Evolutionary conservation across 208 protist genomes (phyloP).

Genomic region (Acanthamoeba sp.): DNA sequence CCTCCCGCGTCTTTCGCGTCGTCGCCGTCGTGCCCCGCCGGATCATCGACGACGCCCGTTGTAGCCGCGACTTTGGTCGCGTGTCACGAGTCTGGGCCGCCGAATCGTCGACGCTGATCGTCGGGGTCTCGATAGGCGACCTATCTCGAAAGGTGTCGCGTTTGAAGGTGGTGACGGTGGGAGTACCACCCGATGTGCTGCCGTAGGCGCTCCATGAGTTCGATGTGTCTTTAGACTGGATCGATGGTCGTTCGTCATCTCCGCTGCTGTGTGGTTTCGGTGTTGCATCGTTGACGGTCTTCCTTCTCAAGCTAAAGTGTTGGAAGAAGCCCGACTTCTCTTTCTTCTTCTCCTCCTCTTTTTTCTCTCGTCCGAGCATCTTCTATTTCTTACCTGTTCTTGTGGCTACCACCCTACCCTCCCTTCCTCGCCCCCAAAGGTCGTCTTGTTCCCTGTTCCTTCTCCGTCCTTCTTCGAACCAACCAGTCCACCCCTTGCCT

Average conservation of each 20-base stretch:
- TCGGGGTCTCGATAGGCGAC: not conserved
- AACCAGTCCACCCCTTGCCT: no score
- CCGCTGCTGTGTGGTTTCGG: not conserved
- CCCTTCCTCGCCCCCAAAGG: no score
- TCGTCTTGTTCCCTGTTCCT: no score
- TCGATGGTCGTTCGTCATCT: not conserved
- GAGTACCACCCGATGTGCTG: not conserved
- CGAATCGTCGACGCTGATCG: not conserved
- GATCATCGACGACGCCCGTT: conserved; percentile 26
- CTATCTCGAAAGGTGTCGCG: not conserved
- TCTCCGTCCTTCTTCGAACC: no score
- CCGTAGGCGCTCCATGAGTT: not conserved
- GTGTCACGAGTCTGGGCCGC: not conserved
- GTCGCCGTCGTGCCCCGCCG: not conserved
- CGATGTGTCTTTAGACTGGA: not conserved
- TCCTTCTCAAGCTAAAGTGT: not conserved
- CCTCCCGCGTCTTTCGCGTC: not conserved
- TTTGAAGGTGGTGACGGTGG: not conserved
- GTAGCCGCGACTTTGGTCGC: not conserved
- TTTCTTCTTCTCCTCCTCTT: not conserved
- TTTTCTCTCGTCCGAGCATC: not conserved
- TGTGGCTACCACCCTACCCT: no score
- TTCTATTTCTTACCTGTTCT: not conserved
- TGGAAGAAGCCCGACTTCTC: conserved; percentile 1
- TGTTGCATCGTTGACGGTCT: not conserved